phyloP scores from a whole-genome alignment of 176 grass and related monocot genomes.

The Alloteropsis semialata region DNA sequence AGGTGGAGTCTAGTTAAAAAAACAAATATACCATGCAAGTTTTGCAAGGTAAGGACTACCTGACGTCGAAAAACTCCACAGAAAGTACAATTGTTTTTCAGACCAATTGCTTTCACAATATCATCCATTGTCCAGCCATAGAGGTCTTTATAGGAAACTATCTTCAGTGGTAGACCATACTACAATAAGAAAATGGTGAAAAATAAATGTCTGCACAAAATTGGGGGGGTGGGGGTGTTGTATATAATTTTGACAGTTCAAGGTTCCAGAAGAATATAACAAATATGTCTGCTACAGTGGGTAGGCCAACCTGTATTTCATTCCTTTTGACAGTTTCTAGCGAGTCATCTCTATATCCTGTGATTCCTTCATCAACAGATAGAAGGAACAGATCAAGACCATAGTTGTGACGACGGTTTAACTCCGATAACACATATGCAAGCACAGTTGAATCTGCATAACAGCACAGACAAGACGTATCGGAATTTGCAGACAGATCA shows the following conservation, averaged over 20 bases:
- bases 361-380: constrained; percentile 96
- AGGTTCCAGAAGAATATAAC: constrained; percentile 9
- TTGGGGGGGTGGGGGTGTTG: neutral
- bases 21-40: neutral
- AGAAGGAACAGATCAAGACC: constrained; percentile 89
- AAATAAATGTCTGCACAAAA: neutral
- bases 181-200: constrained; percentile 34
- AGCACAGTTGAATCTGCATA: constrained; percentile 96
- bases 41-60: constrained; percentile 47
- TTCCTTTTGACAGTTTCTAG: constrained; percentile 99
- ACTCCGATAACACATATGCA: constrained; percentile 81
- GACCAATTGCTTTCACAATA: constrained; percentile 89
- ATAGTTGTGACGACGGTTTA: constrained; percentile 79
- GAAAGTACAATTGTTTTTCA: constrained; percentile 97
- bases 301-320: constrained; percentile 72
- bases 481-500: constrained; percentile 1
- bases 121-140: constrained; percentile 99
- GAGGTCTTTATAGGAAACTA: constrained; percentile 95
- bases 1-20: neutral
- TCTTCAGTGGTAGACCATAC: constrained; percentile 88
- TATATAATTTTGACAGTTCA: neutral
- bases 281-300: neutral
- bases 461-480: constrained; percentile 8
- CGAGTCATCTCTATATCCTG: constrained; percentile 94
- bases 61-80: constrained; percentile 94